Conservation (phyloP, 768 basidiomycete genomes). For the Suillus brevipes region DNA sequence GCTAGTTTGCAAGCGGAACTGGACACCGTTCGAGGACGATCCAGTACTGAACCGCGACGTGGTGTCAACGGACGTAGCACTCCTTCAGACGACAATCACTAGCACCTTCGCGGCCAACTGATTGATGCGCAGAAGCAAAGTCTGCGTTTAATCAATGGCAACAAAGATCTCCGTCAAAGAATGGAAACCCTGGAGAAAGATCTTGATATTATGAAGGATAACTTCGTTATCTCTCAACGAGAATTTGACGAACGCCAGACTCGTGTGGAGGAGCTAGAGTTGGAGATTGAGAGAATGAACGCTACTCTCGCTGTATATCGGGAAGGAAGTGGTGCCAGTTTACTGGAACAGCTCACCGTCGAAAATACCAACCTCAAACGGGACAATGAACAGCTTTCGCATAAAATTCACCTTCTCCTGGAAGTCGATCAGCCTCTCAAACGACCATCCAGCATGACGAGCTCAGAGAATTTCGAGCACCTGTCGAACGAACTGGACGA, state of each 20-base stretch:
- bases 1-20: conserved; percentile 81
- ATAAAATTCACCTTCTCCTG: conserved; percentile 85
- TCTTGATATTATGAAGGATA: conserved; percentile 67
- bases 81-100: conserved; percentile 72
- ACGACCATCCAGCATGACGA: conserved; percentile 71
- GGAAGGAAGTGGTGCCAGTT: conserved; percentile 72
- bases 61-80: conserved; percentile 76
- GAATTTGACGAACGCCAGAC: conserved; percentile 77
- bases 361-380: conserved; percentile 79
- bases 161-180: conserved; percentile 72
- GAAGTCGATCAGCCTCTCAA: conserved; percentile 85
- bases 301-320: conserved; percentile 73
- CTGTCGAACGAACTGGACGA: conserved; percentile 81
- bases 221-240: conserved; percentile 67
- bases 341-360: conserved; percentile 77
- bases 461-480: conserved; percentile 83
- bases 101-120: conserved; percentile 69
- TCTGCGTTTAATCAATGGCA: conserved; percentile 69
- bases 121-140: conserved; percentile 75
- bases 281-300: conserved; percentile 75
- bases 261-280: conserved; percentile 78
- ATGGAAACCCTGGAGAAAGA: conserved; percentile 77
- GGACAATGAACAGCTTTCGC: conserved; percentile 88
- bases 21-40: conserved; percentile 64
- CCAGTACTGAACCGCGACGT: conserved; percentile 50